These are phyloP conservation scores for Apocynum venetum DNA, from an alignment of 257 asterid species.

Conservation along the genomic window DNA sequence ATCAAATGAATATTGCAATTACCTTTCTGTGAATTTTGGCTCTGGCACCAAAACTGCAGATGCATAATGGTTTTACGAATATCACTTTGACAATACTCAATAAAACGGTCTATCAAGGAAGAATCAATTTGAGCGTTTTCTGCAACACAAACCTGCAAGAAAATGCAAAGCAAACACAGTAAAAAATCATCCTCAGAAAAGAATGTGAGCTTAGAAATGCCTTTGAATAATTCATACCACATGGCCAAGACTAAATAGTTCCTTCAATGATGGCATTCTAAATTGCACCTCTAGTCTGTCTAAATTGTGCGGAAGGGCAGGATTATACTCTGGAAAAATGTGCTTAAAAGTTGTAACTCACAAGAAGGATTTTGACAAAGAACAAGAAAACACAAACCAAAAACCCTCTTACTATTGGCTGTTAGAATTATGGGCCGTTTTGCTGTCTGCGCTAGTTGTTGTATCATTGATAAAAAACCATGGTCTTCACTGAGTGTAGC, in stretches of 20 bases:
- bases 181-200: constrained; percentile 7
- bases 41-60: constrained; percentile 97
- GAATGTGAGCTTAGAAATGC: constrained; percentile 3
- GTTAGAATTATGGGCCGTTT: constrained; percentile 98
- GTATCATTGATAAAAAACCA: constrained; percentile 76
- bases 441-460: constrained; percentile 82
- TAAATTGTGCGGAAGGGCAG: constrained; percentile 76
- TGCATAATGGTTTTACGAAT: constrained; percentile 78
- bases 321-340: constrained; percentile 49
- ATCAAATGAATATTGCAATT: constrained; percentile 23
- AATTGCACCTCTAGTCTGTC: constrained; percentile 69
- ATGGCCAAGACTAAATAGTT: constrained; percentile 55
- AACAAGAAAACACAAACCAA: constrained; percentile 6
- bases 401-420: constrained; percentile 71
- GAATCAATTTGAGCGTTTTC: constrained; percentile 60
- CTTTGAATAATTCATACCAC: constrained; percentile 43
- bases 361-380: constrained; percentile 9
- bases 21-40: constrained; percentile 55
- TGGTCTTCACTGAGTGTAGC: constrained; percentile 73
- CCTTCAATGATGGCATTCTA: constrained; percentile 50
- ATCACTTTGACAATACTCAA: constrained; percentile 66
- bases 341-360: constrained; percentile 20
- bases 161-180: constrained; percentile 23
- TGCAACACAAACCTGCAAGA: constrained; percentile 66
- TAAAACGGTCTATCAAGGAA: constrained; percentile 61